These are phyloP conservation scores for Grosmannia serpens DNA, from an alignment of 2,329 filamentous ascomycete species.

Conservation along the genomic window DNA sequence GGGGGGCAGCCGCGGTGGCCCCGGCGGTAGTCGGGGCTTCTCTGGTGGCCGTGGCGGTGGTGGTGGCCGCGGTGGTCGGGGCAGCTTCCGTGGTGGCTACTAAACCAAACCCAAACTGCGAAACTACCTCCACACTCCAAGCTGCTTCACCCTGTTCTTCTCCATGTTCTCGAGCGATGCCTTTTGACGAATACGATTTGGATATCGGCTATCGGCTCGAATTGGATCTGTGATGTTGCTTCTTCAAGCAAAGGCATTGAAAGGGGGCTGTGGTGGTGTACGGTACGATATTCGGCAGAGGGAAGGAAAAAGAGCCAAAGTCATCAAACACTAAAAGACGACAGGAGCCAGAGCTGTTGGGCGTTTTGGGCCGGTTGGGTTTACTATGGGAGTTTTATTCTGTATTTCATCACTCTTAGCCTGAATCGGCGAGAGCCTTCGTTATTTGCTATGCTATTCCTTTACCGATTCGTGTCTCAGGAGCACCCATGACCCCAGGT, in stretches of 20 bases:
- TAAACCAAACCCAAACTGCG: neutral
- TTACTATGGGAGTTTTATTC: neutral
- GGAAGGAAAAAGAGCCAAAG: neutral
- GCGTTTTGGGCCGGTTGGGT: slow-evolving; percentile 9
- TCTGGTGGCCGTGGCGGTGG: slow-evolving; percentile 3
- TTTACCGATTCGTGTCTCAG: too few species aligned
- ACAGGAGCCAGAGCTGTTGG: slow-evolving; percentile 1
- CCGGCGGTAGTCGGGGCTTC: slow-evolving; percentile 19
- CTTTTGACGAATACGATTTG: neutral
- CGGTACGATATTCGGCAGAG: neutral
- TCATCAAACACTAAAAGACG: neutral
- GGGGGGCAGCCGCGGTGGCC: slow-evolving; percentile 11
- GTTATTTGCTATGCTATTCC: neutral
- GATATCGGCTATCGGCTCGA: neutral
- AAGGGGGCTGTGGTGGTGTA: neutral
- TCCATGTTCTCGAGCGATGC: neutral
- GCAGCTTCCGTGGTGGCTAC: slow-evolving; percentile 1
- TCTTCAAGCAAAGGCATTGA: neutral
- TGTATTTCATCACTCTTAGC: neutral
- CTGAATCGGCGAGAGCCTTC: neutral
- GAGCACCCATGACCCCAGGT: neutral
- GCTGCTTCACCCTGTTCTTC: neutral
- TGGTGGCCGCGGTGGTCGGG: neutral
- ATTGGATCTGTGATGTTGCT: neutral
- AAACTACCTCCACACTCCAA: neutral